Conservation (phyloP, 306 rosid genomes). For the Quercus agrifolia region DNA sequence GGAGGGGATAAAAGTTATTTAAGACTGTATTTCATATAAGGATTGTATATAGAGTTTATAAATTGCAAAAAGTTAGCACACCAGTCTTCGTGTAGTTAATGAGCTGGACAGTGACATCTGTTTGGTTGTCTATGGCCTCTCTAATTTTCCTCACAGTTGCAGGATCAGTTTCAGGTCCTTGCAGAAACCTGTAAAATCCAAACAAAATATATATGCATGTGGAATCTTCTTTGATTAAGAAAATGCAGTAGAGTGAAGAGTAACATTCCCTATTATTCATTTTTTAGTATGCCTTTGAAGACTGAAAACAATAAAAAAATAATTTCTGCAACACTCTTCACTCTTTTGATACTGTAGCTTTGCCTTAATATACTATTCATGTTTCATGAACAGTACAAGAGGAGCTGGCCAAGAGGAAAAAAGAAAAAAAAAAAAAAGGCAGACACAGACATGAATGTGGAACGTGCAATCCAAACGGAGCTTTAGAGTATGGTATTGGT, state of each 20-base stretch:
- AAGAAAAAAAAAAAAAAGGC: too few species aligned
- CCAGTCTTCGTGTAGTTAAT: constrained; percentile 89
- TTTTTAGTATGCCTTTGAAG: too few species aligned
- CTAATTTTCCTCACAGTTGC: constrained; percentile 82
- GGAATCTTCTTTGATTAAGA: neutral
- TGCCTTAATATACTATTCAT: too few species aligned
- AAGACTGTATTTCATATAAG: neutral
- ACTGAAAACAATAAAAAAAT: too few species aligned
- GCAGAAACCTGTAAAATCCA: constrained; percentile 66
- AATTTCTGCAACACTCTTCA: too few species aligned
- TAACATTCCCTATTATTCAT: neutral
- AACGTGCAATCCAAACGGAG: too few species aligned
- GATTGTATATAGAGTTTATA: neutral
- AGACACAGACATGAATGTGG: too few species aligned
- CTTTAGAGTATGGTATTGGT: neutral
- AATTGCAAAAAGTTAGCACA: constrained; percentile 27
- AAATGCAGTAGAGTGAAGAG: neutral
- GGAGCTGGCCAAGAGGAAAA: too few species aligned
- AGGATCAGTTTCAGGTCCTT: constrained; percentile 98
- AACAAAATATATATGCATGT: constrained; percentile 4
- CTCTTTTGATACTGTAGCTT: too few species aligned
- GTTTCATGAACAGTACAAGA: too few species aligned
- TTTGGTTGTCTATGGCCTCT: constrained; percentile 85
- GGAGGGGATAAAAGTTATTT: constrained; percentile 7
- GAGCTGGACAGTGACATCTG: constrained; percentile 91